Evolutionary conservation across 1,284 basidiomycete species (phyloP).

Genomic region (Phaffia rhodozyma): DNA sequence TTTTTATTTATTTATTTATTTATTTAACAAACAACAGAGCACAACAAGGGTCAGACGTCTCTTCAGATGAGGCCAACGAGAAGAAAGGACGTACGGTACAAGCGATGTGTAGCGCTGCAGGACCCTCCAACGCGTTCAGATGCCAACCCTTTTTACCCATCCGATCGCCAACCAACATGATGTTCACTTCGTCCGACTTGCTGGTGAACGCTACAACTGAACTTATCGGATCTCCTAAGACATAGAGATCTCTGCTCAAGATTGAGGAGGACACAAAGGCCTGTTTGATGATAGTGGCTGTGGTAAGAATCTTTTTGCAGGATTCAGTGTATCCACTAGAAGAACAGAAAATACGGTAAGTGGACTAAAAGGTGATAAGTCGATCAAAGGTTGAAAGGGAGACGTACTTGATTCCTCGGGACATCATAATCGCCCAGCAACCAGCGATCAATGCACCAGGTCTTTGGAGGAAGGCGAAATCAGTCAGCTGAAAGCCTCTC

Average conservation of each 20-base stretch:
- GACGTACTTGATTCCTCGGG: conserved; percentile 68
- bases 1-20: no score
- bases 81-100: conserved; percentile 57
- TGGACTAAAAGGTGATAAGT: not conserved
- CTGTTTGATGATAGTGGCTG: not conserved
- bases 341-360: not conserved
- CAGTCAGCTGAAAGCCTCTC: conserved; percentile 11
- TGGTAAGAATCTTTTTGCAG: conserved; percentile 75
- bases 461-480: conserved; percentile 36
- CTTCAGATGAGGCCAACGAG: not conserved
- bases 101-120: conserved; percentile 82
- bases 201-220: conserved; percentile 83
- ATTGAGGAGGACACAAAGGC: not conserved
- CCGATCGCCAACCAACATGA: conserved; percentile 77
- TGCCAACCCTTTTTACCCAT: conserved; percentile 84
- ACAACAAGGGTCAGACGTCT: not conserved
- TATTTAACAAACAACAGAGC: not conserved
- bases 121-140: conserved; percentile 67
- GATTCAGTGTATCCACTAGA: conserved; percentile 71
- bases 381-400: not conserved
- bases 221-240: conserved; percentile 79
- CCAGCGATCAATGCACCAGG: conserved; percentile 89
- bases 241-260: conserved; percentile 48
- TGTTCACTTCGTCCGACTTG: conserved; percentile 46
- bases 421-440: conserved; percentile 90